Conservation (phyloP, 192 early-diverging fungal genomes). For the Coemansia interrupta region DNA sequence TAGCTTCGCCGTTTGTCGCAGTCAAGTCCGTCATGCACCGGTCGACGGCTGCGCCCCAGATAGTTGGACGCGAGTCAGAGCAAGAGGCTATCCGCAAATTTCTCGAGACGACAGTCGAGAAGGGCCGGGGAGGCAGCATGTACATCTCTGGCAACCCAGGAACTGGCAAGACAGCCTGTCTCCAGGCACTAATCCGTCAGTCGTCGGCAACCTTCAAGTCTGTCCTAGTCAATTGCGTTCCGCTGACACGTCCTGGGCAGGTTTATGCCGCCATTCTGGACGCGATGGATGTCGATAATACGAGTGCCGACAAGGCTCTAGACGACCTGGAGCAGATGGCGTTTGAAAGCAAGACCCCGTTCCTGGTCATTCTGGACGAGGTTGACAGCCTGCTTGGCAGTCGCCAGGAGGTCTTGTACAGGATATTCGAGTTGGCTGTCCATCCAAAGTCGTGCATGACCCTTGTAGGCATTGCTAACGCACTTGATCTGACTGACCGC, state of each 20-base stretch:
- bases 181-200: slow-evolving; percentile 58
- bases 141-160: slow-evolving; percentile 92
- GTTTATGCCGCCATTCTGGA: slow-evolving; percentile 67
- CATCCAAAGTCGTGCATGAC: slow-evolving; percentile 62
- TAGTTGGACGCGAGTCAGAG: slow-evolving; percentile 44
- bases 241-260: slow-evolving; percentile 62
- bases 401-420: slow-evolving; percentile 82
- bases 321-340: slow-evolving; percentile 55
- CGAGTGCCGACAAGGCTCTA: slow-evolving; percentile 48
- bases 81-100: slow-evolving; percentile 35
- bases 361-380: slow-evolving; percentile 83
- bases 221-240: slow-evolving; percentile 84
- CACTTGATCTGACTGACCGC: slow-evolving; percentile 84
- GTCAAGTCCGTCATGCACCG: slow-evolving; percentile 35
- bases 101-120: slow-evolving; percentile 30
- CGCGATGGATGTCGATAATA: slow-evolving; percentile 33
- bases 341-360: slow-evolving; percentile 51
- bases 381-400: slow-evolving; percentile 81
- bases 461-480: slow-evolving; percentile 92
- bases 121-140: slow-evolving; percentile 56
- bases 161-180: slow-evolving; percentile 90
- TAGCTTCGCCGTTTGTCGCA: slow-evolving; percentile 27
- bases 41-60: slow-evolving; percentile 47
- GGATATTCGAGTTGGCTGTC: slow-evolving; percentile 69
- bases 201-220: slow-evolving; percentile 32